Base-by-base conservation (phyloP, 805 yeast species). In the Ogataea ganodermae region DNA sequence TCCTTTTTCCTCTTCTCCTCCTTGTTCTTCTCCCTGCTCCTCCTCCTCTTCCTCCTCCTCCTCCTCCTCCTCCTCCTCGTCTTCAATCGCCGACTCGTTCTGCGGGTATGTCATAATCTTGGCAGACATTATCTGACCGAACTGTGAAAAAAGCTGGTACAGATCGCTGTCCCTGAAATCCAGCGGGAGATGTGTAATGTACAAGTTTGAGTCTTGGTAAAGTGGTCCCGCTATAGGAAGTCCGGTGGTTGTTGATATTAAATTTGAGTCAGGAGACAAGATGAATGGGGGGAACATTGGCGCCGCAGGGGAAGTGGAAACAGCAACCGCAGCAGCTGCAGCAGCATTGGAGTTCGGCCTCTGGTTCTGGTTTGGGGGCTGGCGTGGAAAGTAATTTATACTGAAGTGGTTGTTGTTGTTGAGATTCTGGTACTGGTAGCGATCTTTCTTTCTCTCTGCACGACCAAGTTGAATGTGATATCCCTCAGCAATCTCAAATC, bases 181-280 rank as follows among this genome's bases (percentile, higher is more conserved):
- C 10, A 72, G 54, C 5, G 87, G 84, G 32, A 87, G 66, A 59
- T 81, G 80, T 50, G 81, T 84, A 28, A 87, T 81, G 60, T 86
- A 87, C 37, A 87, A 71, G 63, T 87, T 87, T 4, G 89, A 80
- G 56, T 84, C 89, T 61, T 83, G 89, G 54, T 70, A 76, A 44
- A 69, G 66, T 7, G 77, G 76, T 0, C 76, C 76, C 3, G 77
- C 75, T 7, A 73, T 57, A 14, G 75, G 66, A 45, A 70, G 59
- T n/a, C 75, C 68, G 4, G 66, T 56, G 6, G 61, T 41, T 16
- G 68, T 58, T 16, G 63, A 55, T 22, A 59, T 57, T 31, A 58
- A 32, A 38, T 59, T 63, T 14, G 66, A 51, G 46, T 64, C 68
- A n/a, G 62, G 56, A 8, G 66, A 49, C 17, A 61, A 36, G 14